Percentiles rank a stretch among this genome's conserved stretches.
These are phyloP conservation scores for Cryptococcus hybrid DNA, from an alignment of 1,284 basidiomycete genomes.

Conservation along the genomic window DNA sequence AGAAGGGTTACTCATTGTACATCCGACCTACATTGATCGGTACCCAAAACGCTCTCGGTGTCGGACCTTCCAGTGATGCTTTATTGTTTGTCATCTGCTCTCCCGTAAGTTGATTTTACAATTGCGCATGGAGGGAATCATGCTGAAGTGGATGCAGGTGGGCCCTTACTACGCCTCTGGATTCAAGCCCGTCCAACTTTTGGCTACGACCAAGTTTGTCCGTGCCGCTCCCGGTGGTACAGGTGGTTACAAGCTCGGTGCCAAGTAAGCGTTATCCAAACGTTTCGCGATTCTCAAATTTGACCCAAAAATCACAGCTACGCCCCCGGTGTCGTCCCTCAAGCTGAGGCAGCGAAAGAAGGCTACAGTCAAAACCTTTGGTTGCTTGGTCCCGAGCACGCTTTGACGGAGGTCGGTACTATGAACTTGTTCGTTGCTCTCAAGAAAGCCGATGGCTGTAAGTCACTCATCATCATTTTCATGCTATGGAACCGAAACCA, in stretches of 20 bases:
- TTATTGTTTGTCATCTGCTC: conserved; percentile 92
- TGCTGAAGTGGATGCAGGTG: conserved; percentile 40
- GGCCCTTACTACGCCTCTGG: conserved; percentile 94
- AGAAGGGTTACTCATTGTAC: conserved; percentile 88
- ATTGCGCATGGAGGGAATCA: neutral
- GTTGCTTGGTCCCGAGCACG: conserved; percentile 83
- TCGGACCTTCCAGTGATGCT: conserved; percentile 82
- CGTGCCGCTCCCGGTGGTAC: conserved; percentile 91
- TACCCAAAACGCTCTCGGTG: conserved; percentile 83
- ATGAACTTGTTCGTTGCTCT: conserved; percentile 97
- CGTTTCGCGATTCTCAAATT: neutral
- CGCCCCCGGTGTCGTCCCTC: conserved; percentile 83
- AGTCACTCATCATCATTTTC: conserved; percentile 18
- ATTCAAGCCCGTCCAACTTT: conserved; percentile 92
- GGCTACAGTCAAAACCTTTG: conserved; percentile 96
- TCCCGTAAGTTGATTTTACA: conserved; percentile 55
- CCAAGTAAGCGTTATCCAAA: conserved; percentile 56
- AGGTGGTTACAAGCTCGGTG: conserved; percentile 86
- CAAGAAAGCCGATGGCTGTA: conserved; percentile 68
- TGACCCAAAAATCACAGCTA: conserved; percentile 54
- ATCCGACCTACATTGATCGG: conserved; percentile 78
- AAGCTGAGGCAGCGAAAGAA: conserved; percentile 73
- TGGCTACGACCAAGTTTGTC: conserved; percentile 86
- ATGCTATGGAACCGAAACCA: no score
- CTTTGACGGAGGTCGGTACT: conserved; percentile 77